Base-by-base conservation (phyloP, 306 rosid species). In the Ceratonia siliqua region DNA sequence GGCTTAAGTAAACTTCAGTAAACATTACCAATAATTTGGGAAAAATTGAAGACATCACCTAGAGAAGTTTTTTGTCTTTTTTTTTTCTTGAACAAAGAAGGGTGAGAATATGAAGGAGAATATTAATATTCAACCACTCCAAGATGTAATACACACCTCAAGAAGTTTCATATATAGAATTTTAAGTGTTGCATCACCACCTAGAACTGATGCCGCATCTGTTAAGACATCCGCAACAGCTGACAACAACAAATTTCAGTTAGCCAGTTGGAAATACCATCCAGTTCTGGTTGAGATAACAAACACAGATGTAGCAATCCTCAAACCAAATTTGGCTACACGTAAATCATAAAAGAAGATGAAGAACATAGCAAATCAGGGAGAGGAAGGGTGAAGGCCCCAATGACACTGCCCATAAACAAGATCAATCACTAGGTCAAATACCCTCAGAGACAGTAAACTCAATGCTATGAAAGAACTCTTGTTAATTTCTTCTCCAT, bases 151-250 rank as follows among this genome's bases (percentile, higher is more conserved):
- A 79, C 90, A 46, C 77, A 95, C 99, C 99, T 95, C 97, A 50
- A 90, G 82, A 79, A 95, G 99, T 81, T 86, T 95, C 86, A 79
- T 70, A 76, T 89, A 92, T 32, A 95, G 86, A 85, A 95, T 92
- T 85, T 85, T 89, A 63, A 92, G 89, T 1, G 99, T 85, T 35
- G 88, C 86, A 81, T 95, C 98, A 38, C 99, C 98, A 49, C 98
- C 94, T 38, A 95, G 91, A 86, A 95, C 99, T 57, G 86, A 90
- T n/a, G 99, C 96, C 38, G 96, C 99, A 56, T 95, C 99, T 41
- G 90, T 90, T 82, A 95, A 87, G 76, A 92, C 98, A 89, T 95
- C 99, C 13, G 99, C 98, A 86, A 92, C 96, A 65, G 99, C 99
- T 95, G 88, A 83, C 42, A 82, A 87, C 75, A 88, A 62, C 57